Evolutionary conservation across 441 rosid species (phyloP).

Genomic region (Euphorbia celastroides): DNA sequence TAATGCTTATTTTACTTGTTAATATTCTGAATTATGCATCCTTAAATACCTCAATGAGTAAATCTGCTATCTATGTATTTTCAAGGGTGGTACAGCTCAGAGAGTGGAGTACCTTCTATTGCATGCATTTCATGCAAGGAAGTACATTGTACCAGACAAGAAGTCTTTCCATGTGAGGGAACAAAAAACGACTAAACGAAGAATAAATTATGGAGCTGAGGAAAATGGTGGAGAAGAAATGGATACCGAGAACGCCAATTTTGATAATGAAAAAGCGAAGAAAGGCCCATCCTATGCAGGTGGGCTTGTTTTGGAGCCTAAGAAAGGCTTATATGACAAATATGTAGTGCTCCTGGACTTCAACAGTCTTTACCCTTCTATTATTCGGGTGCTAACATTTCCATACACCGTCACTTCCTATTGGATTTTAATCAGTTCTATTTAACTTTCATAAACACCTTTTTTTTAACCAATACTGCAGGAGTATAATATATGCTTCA

Average conservation of each 20-base stretch:
- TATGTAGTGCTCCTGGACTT: constrained; percentile 91
- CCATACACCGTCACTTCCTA: constrained; percentile 16
- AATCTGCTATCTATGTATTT: constrained; percentile 16
- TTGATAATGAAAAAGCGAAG: constrained; percentile 59
- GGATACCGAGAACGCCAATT: constrained; percentile 35
- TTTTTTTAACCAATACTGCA: constrained; percentile 30
- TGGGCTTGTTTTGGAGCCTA: constrained; percentile 97
- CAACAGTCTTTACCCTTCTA: constrained; percentile 97
- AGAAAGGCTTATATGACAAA: constrained; percentile 91
- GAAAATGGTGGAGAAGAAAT: constrained; percentile 41
- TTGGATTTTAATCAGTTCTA: constrained; percentile 4
- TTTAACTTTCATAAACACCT: background rate
- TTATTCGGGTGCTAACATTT: constrained; percentile 62
- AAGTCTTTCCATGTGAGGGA: constrained; percentile 50
- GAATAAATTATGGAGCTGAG: constrained; percentile 40
- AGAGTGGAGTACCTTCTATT: constrained; percentile 89
- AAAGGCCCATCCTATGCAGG: constrained; percentile 92
- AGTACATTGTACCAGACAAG: constrained; percentile 94
- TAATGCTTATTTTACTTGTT: constrained; percentile 4
- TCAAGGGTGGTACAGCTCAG: constrained; percentile 96
- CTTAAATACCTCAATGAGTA: background rate
- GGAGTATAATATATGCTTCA: constrained; percentile 97
- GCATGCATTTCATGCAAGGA: constrained; percentile 90
- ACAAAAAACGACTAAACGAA: constrained; percentile 50
- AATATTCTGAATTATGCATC: constrained; percentile 9